Evolutionary conservation across 345 rosid species (phyloP), one percentile per base, ranked within the genome.

Genomic region (Hibiscus syriacus): DNA sequence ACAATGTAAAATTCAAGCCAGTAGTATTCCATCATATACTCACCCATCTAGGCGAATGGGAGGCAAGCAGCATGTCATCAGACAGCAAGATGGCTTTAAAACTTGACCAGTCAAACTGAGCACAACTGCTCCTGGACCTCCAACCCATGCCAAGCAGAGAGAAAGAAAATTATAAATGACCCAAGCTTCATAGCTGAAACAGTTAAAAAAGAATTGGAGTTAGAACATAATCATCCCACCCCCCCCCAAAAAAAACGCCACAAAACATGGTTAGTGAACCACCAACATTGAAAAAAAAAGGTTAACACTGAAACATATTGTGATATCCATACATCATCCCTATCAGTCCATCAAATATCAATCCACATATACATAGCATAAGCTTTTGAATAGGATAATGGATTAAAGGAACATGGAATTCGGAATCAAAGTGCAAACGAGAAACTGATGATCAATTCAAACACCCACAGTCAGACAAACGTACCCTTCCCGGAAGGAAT

Each of bases 401-500:
- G n/a, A 46, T 46, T 46, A 46, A 8, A 50, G 19, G 55, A 19
- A 50, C 11, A 50, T 2, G 12, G 4, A 49, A 19, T 50, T 29
- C 26, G 14, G 43, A 49, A 11, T n/a, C n/a, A n/a, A n/a, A n/a
- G n/a, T n/a, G n/a, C n/a, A n/a, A 65, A 34, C 2, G 6, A 52
- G 43, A 32, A 66, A 4, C 16, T 32, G 20, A 32, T 38, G 62
- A 38, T 20, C 3, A 13, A 20, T 25, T 32, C 38, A 19, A 67
- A 30, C 48, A 43, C 48, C 22, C 57, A 52, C 70, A 34, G 26
- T 22, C n/a, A 29, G 52, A 14, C 36, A 73, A 73, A 81, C 98
- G 89, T 81, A 94, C 99, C 90, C 90, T 86, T 94, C 99, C 38
- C 98, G 79, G 62, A 92, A 84, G 64, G 99, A 95, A 84, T 92